Evolutionary conservation across 2,329 filamentous ascomycete species (phyloP).

Genomic region (Verticillium dahliae): DNA sequence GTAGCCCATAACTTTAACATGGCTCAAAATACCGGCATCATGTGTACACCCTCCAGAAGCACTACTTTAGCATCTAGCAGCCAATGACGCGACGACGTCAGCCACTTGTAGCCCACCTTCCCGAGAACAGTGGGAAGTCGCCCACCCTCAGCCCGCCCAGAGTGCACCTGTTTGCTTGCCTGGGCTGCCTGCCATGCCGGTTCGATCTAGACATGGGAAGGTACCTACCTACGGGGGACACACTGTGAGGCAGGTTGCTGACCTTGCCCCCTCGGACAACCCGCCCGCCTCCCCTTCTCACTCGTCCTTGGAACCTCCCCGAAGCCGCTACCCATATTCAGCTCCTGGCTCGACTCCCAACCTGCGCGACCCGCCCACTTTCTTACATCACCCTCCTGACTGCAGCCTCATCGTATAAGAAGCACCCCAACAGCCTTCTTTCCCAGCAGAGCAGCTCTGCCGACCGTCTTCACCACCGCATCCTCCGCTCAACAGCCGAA

Average conservation of each 20-base stretch:
- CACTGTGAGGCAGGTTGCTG: not conserved
- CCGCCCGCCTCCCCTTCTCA: not conserved
- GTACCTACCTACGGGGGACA: too few relatives aligned
- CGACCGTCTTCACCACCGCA: not conserved
- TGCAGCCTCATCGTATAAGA: slow-evolving; percentile 10
- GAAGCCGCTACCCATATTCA: not conserved
- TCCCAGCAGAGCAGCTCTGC: not conserved
- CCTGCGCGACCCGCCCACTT: not conserved
- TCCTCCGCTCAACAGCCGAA: not conserved
- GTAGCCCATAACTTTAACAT: not conserved
- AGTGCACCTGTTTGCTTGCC: not conserved
- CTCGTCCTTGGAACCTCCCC: not conserved
- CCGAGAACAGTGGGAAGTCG: not conserved
- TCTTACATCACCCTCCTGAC: slow-evolving; percentile 11
- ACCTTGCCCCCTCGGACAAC: not conserved
- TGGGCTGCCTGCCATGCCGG: not conserved
- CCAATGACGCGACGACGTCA: not conserved
- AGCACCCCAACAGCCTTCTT: not conserved
- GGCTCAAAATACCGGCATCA: not conserved
- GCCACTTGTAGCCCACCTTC: not conserved
- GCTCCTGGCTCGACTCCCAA: not conserved
- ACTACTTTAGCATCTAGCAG: not conserved
- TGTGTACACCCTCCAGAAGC: not conserved
- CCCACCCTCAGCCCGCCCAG: too few relatives aligned
- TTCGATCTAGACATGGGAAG: too few relatives aligned